Percentiles rank a stretch among this genome's conserved stretches.
These are phyloP conservation scores for Alisma plantagoaquatica DNA, from an alignment of 106 monocot genomes.

Conservation along the genomic window DNA sequence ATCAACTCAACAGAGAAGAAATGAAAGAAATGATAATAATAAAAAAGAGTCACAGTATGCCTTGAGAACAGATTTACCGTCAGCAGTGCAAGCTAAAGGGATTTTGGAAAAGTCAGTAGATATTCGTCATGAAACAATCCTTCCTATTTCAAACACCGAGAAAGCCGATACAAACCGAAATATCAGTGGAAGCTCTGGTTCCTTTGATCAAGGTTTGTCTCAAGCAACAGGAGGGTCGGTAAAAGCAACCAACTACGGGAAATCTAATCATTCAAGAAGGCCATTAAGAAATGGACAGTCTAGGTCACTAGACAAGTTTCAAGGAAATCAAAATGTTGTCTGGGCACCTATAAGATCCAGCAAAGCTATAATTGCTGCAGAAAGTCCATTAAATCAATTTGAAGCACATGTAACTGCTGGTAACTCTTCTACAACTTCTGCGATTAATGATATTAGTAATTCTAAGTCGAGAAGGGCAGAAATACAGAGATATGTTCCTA, in stretches of 20 bases:
- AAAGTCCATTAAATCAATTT: neutral
- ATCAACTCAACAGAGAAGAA: conserved; percentile 40
- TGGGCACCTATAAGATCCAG: conserved; percentile 77
- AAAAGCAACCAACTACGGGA: conserved; percentile 63
- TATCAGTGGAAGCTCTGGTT: conserved; percentile 1
- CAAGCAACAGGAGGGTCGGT: conserved; percentile 30
- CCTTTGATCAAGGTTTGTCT: conserved; percentile 11
- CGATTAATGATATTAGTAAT: conserved; percentile 21
- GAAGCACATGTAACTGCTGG: conserved; percentile 47
- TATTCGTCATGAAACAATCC: neutral
- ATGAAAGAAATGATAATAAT: conserved; percentile 40
- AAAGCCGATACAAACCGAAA: conserved; percentile 6
- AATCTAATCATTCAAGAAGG: conserved; percentile 39
- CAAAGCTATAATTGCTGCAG: conserved; percentile 37
- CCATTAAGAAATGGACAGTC: conserved; percentile 37
- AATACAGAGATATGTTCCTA: conserved; percentile 93
- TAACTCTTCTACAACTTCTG: conserved; percentile 11
- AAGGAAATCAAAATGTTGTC: conserved; percentile 44
- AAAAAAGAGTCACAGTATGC: conserved; percentile 31
- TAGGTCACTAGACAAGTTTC: conserved; percentile 56
- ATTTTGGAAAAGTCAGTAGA: conserved; percentile 14
- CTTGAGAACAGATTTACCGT: conserved; percentile 19
- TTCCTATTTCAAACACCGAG: conserved; percentile 2
- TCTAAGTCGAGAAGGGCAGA: conserved; percentile 73
- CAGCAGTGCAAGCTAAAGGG: conserved; percentile 9